Base-by-base conservation (phyloP, 495 filamentous ascomycete species). In the Aspergillus kassunensis region DNA sequence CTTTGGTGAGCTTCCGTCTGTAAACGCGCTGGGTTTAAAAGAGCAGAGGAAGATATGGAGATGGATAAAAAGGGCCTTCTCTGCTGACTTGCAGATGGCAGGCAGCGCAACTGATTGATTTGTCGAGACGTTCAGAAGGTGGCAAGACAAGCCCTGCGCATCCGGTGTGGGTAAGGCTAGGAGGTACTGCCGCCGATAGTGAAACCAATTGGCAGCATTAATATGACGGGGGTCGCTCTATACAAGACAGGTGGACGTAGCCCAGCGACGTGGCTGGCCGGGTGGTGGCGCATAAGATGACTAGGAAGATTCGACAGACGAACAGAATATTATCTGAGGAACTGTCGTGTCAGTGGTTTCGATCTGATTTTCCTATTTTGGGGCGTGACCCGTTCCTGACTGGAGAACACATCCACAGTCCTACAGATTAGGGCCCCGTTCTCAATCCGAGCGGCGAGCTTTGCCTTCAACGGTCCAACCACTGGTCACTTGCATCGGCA, bases 161-260 rank as follows among this genome's bases (percentile, higher is more conserved):
- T 19, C 20, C 49, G 31, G 49, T 44, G 49, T 52, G 49, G 49
- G 31, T 44, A 52, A 52, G 40, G 49, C 40, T 44, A 43, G 27
- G 20, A 25, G 44, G 40, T 7, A 46, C 40, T 25, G 40, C 39
- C 6, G 30, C 39, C 37, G 49, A 42, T 41, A 52, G 29, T 52
- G 49, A 52, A 42, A 27, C 49, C 31, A 52, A 27, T 36, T 29
- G 39, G 37, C 39, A 31, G 25, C 29, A 30, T 3, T 43, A 16
- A 39, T 33, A 46, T 46, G 35, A 34, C 41, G 39, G 40, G 40
- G 27, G 13, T 4, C 25, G 6, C 37, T 50, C 31, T 9, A 42
- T 18, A 50, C 25, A 20, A 51, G 48, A 15, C 11, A 35, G 18
- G 20, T 29, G 13, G 15, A 16, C 34, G 27, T 23, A 21, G 39